Conservation (phyloP, 208 protist genomes). For the Tetramitus jugosus region DNA sequence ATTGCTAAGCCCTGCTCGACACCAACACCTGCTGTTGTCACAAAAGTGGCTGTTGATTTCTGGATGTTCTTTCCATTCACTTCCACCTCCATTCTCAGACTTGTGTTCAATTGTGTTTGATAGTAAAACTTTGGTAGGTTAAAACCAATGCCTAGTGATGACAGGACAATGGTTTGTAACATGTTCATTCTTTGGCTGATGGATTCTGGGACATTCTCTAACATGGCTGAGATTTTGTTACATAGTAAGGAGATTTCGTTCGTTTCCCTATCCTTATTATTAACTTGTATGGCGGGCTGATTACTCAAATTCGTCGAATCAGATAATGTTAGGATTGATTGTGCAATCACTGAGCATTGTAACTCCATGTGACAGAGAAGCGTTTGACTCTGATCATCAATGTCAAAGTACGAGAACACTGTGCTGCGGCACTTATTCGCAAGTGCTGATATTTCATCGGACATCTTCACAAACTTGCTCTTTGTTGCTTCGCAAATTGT, state of each 20-base stretch:
- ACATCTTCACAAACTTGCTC: background rate
- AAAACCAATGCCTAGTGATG: background rate
- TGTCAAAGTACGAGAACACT: background rate
- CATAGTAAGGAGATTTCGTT: too few relatives aligned
- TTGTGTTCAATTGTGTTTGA: background rate
- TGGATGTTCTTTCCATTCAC: background rate
- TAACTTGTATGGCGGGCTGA: background rate
- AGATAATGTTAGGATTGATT: background rate
- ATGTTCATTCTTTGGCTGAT: background rate
- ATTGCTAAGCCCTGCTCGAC: conserved; percentile 2
- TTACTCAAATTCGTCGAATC: background rate
- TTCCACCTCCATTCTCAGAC: background rate
- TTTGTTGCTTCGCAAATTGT: background rate
- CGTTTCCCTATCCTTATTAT: too few relatives aligned
- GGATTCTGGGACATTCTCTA: background rate
- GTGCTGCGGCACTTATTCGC: background rate
- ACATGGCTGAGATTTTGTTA: too few relatives aligned
- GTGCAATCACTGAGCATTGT: background rate
- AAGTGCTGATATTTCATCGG: background rate
- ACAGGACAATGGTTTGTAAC: background rate
- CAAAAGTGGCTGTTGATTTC: background rate
- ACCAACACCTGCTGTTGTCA: background rate
- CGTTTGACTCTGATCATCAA: background rate
- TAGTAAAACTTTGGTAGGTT: background rate
- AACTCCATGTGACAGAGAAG: background rate